Evolutionary conservation across 2,329 filamentous ascomycete species (phyloP).

Genomic region (Pyrenophora teres): DNA sequence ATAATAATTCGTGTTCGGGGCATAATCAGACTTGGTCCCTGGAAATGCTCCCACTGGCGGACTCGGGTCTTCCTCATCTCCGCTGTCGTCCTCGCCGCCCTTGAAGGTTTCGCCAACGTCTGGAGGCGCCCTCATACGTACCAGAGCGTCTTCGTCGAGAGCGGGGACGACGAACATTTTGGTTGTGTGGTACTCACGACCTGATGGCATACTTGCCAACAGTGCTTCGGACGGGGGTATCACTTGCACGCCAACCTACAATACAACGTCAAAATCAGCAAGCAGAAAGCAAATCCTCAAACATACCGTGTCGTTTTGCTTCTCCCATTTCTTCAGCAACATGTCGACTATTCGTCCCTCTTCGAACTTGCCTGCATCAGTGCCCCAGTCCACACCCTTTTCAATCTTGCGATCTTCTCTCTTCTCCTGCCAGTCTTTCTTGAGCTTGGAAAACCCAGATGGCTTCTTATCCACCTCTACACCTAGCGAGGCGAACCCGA

Average conservation of each 20-base stretch:
- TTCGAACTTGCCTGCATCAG: constrained; percentile 82
- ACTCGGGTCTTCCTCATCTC: constrained; percentile 41
- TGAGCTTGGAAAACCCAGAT: constrained; percentile 66
- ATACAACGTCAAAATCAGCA: constrained; percentile 5
- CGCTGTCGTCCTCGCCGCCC: constrained; percentile 44
- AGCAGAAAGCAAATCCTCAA: background rate
- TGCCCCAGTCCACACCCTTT: constrained; percentile 72
- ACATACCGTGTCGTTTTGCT: constrained; percentile 87
- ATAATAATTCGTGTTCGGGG: constrained; percentile 38
- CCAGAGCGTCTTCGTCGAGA: constrained; percentile 67
- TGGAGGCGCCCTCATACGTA: constrained; percentile 61
- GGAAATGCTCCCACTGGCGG: constrained; percentile 45
- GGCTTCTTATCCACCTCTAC: constrained; percentile 52
- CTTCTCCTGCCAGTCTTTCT: constrained; percentile 75
- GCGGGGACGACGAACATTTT: constrained; percentile 69
- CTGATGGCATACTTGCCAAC: constrained; percentile 80
- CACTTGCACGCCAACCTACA: constrained; percentile 75
- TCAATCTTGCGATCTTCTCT: constrained; percentile 80
- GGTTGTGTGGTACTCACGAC: constrained; percentile 79
- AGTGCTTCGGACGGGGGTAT: constrained; percentile 75
- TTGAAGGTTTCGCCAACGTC: constrained; percentile 53
- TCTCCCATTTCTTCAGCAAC: constrained; percentile 86
- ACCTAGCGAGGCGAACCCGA: constrained; percentile 63
- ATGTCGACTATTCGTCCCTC: constrained; percentile 85
- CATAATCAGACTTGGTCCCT: constrained; percentile 41